Evolutionary conservation across 768 basidiomycete species (phyloP), one percentile per base, ranked within the genome.

Genomic region (Mycena kentingensis): DNA sequence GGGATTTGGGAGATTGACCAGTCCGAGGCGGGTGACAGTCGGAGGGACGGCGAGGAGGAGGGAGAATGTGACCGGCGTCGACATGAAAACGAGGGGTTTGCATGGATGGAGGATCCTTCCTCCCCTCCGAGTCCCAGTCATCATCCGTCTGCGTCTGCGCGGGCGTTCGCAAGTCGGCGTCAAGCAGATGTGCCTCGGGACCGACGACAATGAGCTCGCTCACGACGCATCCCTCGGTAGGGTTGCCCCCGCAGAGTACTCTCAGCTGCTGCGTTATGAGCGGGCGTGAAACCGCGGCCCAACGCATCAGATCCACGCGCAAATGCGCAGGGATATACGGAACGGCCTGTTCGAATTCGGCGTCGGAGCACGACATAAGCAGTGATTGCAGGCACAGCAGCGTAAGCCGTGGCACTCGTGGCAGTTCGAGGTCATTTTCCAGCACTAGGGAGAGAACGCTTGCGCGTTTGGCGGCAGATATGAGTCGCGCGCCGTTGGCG

Each of bases 191-290:
- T 8, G 77, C 77, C 21, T 70, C 63, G 0, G 83, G 84, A 13
- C 84, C 85, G 24, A 88, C 75, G 21, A 91, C 64, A 31, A 90
- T 64, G 11, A 88, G 68, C 53, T 90, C 89, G 1, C 85, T 82
- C 46, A 81, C 79, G 3, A 77, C 75, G 60, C 86, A 81, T 1
- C 79, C 75, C 4, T 80, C 68, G 0, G 74, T n/a, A n/a, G n/a
- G n/a, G n/a, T n/a, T n/a, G n/a, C n/a, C 70, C 28, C 73, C 73
- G 48, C 78, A 77, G 4, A 89, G 63, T 7, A 77, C 71, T 46
- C 75, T 75, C 18, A 90, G 71, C 49, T 79, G 77, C 19, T 69
- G 62, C 46, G 66, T 72, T 4, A 76, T 69, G 18, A 90, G 67
- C 2, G 89, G 88, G 1, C 69, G 64, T 48, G 83, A 75, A 12